These are phyloP conservation scores for Pythium plurisporium DNA, from an alignment of 352 stramenopile genomes.

Conservation along the genomic window DNA sequence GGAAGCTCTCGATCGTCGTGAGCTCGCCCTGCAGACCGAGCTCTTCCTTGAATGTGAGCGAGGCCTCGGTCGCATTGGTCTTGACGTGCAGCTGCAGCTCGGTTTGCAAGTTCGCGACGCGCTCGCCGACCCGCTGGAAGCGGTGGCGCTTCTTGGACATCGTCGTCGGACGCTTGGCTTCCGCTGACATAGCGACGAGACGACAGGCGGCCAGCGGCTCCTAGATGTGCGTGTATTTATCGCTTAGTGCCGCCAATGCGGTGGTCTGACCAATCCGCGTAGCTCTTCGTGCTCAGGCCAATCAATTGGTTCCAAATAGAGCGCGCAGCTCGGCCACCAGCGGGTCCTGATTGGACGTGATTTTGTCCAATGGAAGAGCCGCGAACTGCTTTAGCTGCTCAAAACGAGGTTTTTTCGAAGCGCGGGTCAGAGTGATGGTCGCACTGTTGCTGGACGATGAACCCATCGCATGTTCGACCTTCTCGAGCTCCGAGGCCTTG, in stretches of 20 bases:
- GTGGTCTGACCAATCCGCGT: constrained; percentile 3
- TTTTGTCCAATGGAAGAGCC: constrained; percentile 59
- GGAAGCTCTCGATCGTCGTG: constrained; percentile 80
- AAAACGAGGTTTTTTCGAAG: constrained; percentile 39
- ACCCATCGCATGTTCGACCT: constrained; percentile 46
- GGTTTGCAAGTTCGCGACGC: constrained; percentile 66
- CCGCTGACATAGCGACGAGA: constrained; percentile 8
- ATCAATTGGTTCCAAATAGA: constrained; percentile 37
- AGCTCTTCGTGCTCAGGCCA: constrained; percentile 25
- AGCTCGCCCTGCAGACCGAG: constrained; percentile 74
- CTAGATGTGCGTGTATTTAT: constrained; percentile 4
- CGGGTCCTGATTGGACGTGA: constrained; percentile 42
- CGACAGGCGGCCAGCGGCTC: not conserved
- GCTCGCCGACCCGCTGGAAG: constrained; percentile 83
- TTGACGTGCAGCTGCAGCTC: constrained; percentile 83
- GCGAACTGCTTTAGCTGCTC: constrained; percentile 54
- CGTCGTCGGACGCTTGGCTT: constrained; percentile 22
- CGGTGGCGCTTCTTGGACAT: constrained; percentile 72
- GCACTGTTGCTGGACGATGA: constrained; percentile 1
- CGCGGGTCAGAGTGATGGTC: constrained; percentile 19
- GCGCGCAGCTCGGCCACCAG: constrained; percentile 29
- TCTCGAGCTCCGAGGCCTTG: constrained; percentile 95
- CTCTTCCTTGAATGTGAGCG: constrained; percentile 80
- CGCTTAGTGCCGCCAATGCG: not conserved
- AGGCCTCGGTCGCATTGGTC: constrained; percentile 57